phyloP scores from a whole-genome alignment of 1,284 basidiomycete genomes.

The Irpex sp. region DNA sequence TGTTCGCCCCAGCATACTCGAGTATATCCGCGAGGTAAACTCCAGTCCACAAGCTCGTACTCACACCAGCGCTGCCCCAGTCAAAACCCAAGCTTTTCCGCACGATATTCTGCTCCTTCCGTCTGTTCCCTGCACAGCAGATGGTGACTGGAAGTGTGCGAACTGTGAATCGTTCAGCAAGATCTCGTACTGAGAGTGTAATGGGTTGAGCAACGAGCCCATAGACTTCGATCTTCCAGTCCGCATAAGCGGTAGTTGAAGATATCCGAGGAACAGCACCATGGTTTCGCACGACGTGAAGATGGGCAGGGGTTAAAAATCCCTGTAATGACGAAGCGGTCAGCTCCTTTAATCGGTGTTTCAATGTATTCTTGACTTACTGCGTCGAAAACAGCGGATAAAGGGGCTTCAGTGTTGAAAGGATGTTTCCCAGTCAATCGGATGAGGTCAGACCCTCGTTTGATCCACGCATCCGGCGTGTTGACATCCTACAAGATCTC shows the following conservation, averaged over 20 bases:
- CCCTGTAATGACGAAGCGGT: constrained; percentile 30
- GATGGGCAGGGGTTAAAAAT: constrained; percentile 59
- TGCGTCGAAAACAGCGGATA: constrained; percentile 44
- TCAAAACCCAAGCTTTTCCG: constrained; percentile 58
- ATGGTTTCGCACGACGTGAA: constrained; percentile 70
- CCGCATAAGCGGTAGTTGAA: constrained; percentile 6
- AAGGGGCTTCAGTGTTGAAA: constrained; percentile 55
- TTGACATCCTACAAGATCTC: neutral
- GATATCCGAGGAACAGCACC: constrained; percentile 50
- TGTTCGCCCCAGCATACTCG: constrained; percentile 42
- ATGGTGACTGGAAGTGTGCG: constrained; percentile 65
- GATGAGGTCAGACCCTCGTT: constrained; percentile 37
- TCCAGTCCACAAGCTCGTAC: constrained; percentile 64
- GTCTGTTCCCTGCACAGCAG: constrained; percentile 66
- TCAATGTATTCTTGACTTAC: constrained; percentile 17
- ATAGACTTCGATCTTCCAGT: constrained; percentile 52
- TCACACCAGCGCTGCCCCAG: constrained; percentile 49
- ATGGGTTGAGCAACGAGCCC: constrained; percentile 43
- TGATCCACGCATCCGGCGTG: constrained; percentile 40
- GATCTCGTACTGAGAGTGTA: constrained; percentile 40
- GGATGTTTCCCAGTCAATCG: constrained; percentile 60
- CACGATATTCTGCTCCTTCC: constrained; percentile 71
- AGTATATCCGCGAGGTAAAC: constrained; percentile 61
- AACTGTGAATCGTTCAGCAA: constrained; percentile 44
- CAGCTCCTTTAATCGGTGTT: neutral